These are phyloP conservation scores for Candida ascalaphidarum DNA, from an alignment of 805 yeast genomes.

Conservation along the genomic window DNA sequence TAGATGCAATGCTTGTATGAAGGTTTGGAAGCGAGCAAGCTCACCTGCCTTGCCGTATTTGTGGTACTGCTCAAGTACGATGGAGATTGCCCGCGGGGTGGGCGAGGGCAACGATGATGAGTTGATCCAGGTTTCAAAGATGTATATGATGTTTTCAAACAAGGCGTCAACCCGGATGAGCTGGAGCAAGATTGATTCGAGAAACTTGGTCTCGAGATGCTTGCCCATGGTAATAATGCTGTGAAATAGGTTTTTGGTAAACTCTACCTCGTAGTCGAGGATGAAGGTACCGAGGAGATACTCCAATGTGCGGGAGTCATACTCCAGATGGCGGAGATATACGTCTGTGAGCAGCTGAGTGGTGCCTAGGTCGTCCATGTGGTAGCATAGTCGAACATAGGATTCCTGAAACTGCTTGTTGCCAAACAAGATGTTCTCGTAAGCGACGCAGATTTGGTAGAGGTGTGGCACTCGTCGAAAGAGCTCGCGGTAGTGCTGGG, in stretches of 20 bases:
- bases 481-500: constrained; percentile 3
- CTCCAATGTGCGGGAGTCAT: constrained; percentile 16
- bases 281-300: constrained; percentile 22
- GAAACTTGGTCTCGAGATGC: constrained; percentile 14
- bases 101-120: constrained; percentile 14
- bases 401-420: constrained; percentile 12
- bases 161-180: constrained; percentile 19
- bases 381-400: constrained; percentile 27
- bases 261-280: constrained; percentile 23
- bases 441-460: constrained; percentile 11
- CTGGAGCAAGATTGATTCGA: constrained; percentile 17
- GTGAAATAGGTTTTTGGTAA: constrained; percentile 16
- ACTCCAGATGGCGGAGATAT: constrained; percentile 11
- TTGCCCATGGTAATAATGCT: constrained; percentile 13
- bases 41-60: constrained; percentile 21
- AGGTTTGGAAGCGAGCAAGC: constrained; percentile 10
- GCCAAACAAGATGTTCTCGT: constrained; percentile 7
- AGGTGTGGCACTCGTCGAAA: constrained; percentile 13
- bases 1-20: constrained; percentile 11
- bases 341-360: constrained; percentile 12
- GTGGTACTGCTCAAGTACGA: constrained; percentile 19
- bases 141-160: constrained; percentile 18
- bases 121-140: constrained; percentile 19
- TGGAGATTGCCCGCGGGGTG: constrained; percentile 15
- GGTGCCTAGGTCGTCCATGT: constrained; percentile 20